These are phyloP conservation scores for Athelia psychrophila DNA, from an alignment of 1,284 basidiomycete genomes.

Conservation along the genomic window DNA sequence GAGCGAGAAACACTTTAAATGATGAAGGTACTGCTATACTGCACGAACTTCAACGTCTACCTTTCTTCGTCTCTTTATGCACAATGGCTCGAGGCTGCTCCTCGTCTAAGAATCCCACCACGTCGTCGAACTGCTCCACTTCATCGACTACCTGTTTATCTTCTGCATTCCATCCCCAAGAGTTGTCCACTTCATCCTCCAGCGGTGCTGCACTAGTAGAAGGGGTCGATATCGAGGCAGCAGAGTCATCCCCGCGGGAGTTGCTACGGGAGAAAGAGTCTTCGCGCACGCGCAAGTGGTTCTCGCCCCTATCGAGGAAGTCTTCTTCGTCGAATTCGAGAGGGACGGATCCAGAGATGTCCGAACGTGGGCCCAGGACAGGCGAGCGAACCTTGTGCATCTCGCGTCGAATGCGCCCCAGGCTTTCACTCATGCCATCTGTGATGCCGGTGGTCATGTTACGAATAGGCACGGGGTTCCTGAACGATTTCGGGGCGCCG, in stretches of 20 bases:
- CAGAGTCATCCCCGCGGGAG: slow-evolving; percentile 13
- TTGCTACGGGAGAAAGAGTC: background rate
- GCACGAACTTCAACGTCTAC: too few relatives aligned
- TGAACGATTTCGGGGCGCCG: slow-evolving; percentile 48
- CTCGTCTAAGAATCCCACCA: slow-evolving; percentile 61
- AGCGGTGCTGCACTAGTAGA: background rate
- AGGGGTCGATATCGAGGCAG: background rate
- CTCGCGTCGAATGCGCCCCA: slow-evolving; percentile 52
- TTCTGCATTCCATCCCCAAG: slow-evolving; percentile 53
- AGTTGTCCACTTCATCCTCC: slow-evolving; percentile 31
- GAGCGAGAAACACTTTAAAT: too few relatives aligned
- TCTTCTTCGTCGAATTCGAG: slow-evolving; percentile 74
- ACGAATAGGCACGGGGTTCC: slow-evolving; percentile 55
- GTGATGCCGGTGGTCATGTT: slow-evolving; percentile 43
- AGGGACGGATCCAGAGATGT: slow-evolving; percentile 37
- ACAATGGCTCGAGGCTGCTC: slow-evolving; percentile 31
- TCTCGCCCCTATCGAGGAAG: slow-evolving; percentile 26
- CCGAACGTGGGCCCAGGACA: slow-evolving; percentile 20
- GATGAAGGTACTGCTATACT: too few relatives aligned
- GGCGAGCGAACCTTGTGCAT: slow-evolving; percentile 41
- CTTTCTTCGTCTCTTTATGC: too few relatives aligned
- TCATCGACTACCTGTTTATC: slow-evolving; percentile 59
- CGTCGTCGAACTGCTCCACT: slow-evolving; percentile 63
- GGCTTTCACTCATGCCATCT: slow-evolving; percentile 57
- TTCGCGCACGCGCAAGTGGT: slow-evolving; percentile 8